These are phyloP conservation scores for Botrytis hyacinthi DNA, from an alignment of 2,329 filamentous ascomycete genomes.

Conservation along the genomic window DNA sequence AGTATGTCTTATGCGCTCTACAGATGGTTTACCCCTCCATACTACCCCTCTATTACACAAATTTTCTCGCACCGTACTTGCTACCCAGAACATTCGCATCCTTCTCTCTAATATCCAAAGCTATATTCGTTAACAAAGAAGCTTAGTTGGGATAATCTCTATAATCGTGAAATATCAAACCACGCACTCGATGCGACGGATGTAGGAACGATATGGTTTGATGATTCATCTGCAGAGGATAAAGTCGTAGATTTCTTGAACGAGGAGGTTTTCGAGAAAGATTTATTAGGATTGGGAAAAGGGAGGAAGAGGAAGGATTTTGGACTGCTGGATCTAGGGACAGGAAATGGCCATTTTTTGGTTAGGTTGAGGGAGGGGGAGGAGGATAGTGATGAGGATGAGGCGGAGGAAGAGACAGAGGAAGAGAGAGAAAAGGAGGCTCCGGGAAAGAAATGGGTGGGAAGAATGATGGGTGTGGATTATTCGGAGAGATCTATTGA, in stretches of 20 bases:
- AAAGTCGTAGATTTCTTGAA: conserved; percentile 67
- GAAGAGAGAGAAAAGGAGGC: conserved; percentile 45
- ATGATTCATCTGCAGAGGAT: conserved; percentile 82
- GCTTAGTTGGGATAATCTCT: conserved; percentile 71
- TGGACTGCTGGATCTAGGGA: conserved; percentile 81
- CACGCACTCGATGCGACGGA: conserved; percentile 70
- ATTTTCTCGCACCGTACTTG: neutral
- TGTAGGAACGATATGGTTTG: conserved; percentile 93
- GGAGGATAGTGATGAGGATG: conserved; percentile 30
- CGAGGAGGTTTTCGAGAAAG: conserved; percentile 25
- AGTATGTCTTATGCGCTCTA: neutral
- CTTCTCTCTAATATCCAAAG: neutral
- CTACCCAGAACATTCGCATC: too few relatives aligned
- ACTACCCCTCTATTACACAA: neutral
- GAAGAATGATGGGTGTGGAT: conserved; percentile 80
- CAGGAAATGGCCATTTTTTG: conserved; percentile 90
- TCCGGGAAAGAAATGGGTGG: conserved; percentile 66
- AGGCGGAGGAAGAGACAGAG: conserved; percentile 54
- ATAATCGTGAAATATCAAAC: conserved; percentile 69
- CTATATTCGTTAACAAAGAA: neutral
- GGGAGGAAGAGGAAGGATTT: conserved; percentile 39
- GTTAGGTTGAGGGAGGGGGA: conserved; percentile 65
- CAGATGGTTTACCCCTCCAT: conserved; percentile 28
- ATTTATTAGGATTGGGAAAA: conserved; percentile 25
- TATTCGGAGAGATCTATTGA: conserved; percentile 75